Conservation (phyloP, 805 yeast species). For the Monosporozyma solicola region DNA sequence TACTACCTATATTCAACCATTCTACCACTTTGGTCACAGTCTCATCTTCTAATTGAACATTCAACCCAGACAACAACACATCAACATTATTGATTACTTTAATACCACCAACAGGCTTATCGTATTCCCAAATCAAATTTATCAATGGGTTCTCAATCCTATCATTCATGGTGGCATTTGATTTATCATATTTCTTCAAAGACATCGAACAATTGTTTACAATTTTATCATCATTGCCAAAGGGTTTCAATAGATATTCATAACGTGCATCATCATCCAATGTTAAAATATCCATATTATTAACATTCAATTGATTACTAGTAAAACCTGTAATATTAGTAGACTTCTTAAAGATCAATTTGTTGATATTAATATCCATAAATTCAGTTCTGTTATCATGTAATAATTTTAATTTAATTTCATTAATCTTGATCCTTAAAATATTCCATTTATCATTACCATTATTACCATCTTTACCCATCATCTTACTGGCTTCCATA, state of each 20-base stretch:
- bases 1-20: slow-evolving; percentile 38
- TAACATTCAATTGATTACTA: slow-evolving; percentile 48
- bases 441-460: slow-evolving; percentile 34
- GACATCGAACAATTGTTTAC: background rate
- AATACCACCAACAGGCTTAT: slow-evolving; percentile 84
- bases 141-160: slow-evolving; percentile 29
- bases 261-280: slow-evolving; percentile 47
- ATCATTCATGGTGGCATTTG: slow-evolving; percentile 1
- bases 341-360: slow-evolving; percentile 50
- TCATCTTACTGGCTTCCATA: slow-evolving; percentile 29
- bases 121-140: slow-evolving; percentile 62
- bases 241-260: slow-evolving; percentile 64
- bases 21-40: slow-evolving; percentile 54
- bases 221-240: background rate
- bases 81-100: slow-evolving; percentile 62
- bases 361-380: slow-evolving; percentile 58
- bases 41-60: slow-evolving; percentile 61
- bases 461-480: slow-evolving; percentile 20
- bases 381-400: slow-evolving; percentile 33
- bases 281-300: slow-evolving; percentile 61
- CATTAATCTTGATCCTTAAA: slow-evolving; percentile 58
- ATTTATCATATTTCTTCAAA: background rate
- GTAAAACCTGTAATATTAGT: slow-evolving; percentile 62
- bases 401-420: slow-evolving; percentile 61
- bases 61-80: slow-evolving; percentile 54